Conservation (phyloP, 345 rosid species). For the Boechera stricta region DNA sequence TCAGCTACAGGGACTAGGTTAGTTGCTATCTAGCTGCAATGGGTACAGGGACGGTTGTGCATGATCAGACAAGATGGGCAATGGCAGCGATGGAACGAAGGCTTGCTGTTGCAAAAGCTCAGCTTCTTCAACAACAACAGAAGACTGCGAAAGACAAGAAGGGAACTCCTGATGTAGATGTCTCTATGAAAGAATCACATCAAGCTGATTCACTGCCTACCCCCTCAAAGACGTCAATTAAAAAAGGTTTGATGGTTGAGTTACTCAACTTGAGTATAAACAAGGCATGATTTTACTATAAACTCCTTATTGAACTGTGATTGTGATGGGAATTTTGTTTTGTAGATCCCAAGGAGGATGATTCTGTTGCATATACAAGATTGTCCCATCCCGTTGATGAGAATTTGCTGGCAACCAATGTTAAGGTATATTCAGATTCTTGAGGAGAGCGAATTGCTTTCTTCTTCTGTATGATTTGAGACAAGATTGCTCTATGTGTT, state of each 20-base stretch:
- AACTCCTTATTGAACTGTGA: neutral
- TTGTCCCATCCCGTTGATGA: constrained; percentile 61
- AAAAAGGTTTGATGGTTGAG: constrained; percentile 48
- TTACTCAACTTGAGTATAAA: neutral
- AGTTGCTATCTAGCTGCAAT: constrained; percentile 26
- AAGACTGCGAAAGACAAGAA: constrained; percentile 48
- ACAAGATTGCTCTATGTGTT: constrained; percentile 7
- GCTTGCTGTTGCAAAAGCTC: constrained; percentile 61
- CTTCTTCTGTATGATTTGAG: constrained; percentile 22
- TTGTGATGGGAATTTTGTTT: constrained; percentile 12
- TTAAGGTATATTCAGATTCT: constrained; percentile 49
- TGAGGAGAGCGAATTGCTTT: neutral
- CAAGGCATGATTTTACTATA: too few species aligned
- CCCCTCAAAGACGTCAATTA: constrained; percentile 30
- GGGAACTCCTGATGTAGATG: neutral
- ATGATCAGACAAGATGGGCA: constrained; percentile 56
- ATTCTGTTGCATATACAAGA: constrained; percentile 53
- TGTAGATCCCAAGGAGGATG: constrained; percentile 58
- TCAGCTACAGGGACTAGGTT: constrained; percentile 14
- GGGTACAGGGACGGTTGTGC: constrained; percentile 33
- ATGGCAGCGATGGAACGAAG: constrained; percentile 69
- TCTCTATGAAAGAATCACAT: constrained; percentile 35
- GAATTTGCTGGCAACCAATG: constrained; percentile 56
- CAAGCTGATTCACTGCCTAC: constrained; percentile 38
- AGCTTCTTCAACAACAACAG: constrained; percentile 57